phyloP scores from a whole-genome alignment of 495 filamentous ascomycete species.

The Xylaria scruposa region DNA sequence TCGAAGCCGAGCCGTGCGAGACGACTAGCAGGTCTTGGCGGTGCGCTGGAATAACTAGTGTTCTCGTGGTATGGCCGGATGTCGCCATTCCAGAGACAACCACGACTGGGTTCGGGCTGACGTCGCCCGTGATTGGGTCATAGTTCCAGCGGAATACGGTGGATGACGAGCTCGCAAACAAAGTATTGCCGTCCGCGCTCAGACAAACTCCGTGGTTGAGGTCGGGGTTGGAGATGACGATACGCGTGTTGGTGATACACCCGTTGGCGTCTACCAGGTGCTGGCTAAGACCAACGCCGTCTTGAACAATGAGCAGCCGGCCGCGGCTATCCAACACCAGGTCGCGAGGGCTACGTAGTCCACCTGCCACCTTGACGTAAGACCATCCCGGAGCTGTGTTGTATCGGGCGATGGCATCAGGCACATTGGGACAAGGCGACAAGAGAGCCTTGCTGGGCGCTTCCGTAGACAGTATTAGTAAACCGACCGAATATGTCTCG shows the following conservation, averaged over 20 bases:
- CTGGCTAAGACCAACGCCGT: slow-evolving; percentile 59
- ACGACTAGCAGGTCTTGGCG: slow-evolving; percentile 61
- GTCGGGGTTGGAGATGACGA: slow-evolving; percentile 16
- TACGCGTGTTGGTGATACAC: slow-evolving; percentile 33
- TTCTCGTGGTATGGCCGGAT: slow-evolving; percentile 67
- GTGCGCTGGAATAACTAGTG: slow-evolving; percentile 60
- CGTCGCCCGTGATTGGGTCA: slow-evolving; percentile 52
- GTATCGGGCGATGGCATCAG: slow-evolving; percentile 46
- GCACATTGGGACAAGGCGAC: slow-evolving; percentile 35
- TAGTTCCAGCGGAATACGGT: slow-evolving; percentile 68
- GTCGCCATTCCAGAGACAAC: slow-evolving; percentile 66
- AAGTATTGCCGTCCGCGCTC: slow-evolving; percentile 63
- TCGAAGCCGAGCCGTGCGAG: slow-evolving; percentile 66
- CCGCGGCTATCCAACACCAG: slow-evolving; percentile 66
- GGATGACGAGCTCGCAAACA: slow-evolving; percentile 67
- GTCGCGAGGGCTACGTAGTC: slow-evolving; percentile 60
- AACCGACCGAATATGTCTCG: not conserved
- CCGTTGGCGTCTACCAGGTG: slow-evolving; percentile 57
- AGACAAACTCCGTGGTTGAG: slow-evolving; percentile 70
- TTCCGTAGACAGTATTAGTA: not conserved
- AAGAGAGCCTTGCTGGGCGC: slow-evolving; percentile 26
- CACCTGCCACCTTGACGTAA: slow-evolving; percentile 60
- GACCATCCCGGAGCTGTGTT: slow-evolving; percentile 63
- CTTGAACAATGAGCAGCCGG: slow-evolving; percentile 66
- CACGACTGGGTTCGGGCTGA: slow-evolving; percentile 47